Evolutionary conservation across 495 filamentous ascomycete species (phyloP).

Genomic region (Penicillium alfredii): DNA sequence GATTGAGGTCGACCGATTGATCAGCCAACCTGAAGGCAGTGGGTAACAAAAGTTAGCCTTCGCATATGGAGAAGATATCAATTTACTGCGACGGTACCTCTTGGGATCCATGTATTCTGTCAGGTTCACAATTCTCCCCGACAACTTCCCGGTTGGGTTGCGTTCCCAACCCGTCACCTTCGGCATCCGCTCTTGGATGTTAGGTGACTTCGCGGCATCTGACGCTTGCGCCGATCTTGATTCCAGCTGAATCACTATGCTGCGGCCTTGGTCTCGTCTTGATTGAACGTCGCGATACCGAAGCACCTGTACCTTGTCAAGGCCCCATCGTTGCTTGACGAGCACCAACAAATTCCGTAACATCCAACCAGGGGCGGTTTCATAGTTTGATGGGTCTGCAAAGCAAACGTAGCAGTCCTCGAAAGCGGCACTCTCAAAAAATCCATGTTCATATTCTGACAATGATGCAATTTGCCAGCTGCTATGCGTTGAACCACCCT

Average conservation of each 20-base stretch:
- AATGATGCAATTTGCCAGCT: slow-evolving; percentile 71
- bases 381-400: slow-evolving; percentile 86
- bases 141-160: slow-evolving; percentile 65
- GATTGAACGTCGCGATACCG: slow-evolving; percentile 81
- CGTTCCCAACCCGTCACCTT: slow-evolving; percentile 95
- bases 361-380: slow-evolving; percentile 83
- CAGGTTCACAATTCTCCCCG: slow-evolving; percentile 69
- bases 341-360: slow-evolving; percentile 83
- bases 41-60: neutral
- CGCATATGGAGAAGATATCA: neutral
- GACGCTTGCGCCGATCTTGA: slow-evolving; percentile 35
- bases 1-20: slow-evolving; percentile 93
- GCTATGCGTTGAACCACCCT: neutral
- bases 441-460: slow-evolving; percentile 73
- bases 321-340: slow-evolving; percentile 72
- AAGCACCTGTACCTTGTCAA: slow-evolving; percentile 74
- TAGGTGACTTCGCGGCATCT: slow-evolving; percentile 17
- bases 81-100: slow-evolving; percentile 34
- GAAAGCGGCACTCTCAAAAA: slow-evolving; percentile 64
- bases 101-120: slow-evolving; percentile 88
- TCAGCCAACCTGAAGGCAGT: slow-evolving; percentile 60
- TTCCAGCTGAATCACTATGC: slow-evolving; percentile 65
- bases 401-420: slow-evolving; percentile 79
- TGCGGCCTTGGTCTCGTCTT: slow-evolving; percentile 69
- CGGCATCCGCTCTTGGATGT: slow-evolving; percentile 52